phyloP scores from a whole-genome alignment of 75 land plant genomes.

The Sequoia sempervirens region DNA sequence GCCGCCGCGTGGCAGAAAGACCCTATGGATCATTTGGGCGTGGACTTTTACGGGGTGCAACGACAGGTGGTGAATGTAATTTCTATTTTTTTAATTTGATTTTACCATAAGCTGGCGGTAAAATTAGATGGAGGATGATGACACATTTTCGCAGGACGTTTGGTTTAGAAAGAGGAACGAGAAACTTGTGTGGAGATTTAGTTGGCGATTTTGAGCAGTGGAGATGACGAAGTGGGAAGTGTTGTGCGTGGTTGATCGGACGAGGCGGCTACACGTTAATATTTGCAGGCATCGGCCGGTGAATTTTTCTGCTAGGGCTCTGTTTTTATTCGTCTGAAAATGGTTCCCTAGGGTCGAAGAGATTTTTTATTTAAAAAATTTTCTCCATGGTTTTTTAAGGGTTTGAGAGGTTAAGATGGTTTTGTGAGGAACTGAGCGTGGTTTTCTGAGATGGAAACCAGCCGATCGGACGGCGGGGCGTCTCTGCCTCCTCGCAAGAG shows the following conservation, averaged over 20 bases:
- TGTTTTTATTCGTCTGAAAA: not conserved
- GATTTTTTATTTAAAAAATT: not conserved
- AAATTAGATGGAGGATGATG: no score
- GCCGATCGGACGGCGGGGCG: not conserved
- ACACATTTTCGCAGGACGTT: not conserved
- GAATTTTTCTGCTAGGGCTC: not conserved
- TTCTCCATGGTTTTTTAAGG: not conserved
- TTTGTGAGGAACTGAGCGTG: not conserved
- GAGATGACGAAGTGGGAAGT: not conserved
- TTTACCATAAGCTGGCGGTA: no score
- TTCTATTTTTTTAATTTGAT: no score
- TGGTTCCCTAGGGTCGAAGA: not conserved
- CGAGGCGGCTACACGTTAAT: not conserved
- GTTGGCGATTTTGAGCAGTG: not conserved
- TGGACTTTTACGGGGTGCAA: no score
- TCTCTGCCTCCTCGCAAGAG: constrained; percentile 23
- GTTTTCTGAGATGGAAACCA: constrained; percentile 7
- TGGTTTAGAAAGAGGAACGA: not conserved
- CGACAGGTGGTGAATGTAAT: no score
- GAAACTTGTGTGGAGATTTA: not conserved
- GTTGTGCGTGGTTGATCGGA: not conserved
- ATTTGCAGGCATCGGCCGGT: not conserved
- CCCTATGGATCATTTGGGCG: no score
- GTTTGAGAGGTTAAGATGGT: not conserved
- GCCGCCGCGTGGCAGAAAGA: no score